Evolutionary conservation across 192 early-diverging fungal species (phyloP).

Genomic region (Coemansia sp.): DNA sequence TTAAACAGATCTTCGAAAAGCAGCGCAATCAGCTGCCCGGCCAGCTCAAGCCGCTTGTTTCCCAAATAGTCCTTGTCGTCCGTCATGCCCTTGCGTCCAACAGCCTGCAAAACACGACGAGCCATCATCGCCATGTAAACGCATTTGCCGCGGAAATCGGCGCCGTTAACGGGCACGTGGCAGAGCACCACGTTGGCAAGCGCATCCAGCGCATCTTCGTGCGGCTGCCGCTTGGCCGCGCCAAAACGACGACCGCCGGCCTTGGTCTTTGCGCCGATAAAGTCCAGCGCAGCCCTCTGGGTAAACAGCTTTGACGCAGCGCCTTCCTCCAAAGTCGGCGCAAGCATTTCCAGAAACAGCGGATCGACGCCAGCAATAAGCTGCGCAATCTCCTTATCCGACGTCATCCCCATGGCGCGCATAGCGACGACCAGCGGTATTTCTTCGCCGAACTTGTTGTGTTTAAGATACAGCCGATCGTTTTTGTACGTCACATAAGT

Average conservation of each 20-base stretch:
- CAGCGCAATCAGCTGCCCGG: slow-evolving; percentile 89
- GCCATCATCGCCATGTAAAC: slow-evolving; percentile 95
- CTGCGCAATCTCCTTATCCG: slow-evolving; percentile 93
- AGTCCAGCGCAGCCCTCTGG: slow-evolving; percentile 91
- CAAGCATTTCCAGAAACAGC: slow-evolving; percentile 78
- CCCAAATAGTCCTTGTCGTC: slow-evolving; percentile 99
- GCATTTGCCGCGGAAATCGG: slow-evolving; percentile 89
- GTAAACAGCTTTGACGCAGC: slow-evolving; percentile 77
- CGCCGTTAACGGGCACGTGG: slow-evolving; percentile 86
- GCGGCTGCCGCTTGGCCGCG: slow-evolving; percentile 55
- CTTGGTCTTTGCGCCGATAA: slow-evolving; percentile 79
- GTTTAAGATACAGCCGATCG: slow-evolving; percentile 76
- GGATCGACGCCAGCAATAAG: slow-evolving; percentile 87
- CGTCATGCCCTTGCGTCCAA: slow-evolving; percentile 74
- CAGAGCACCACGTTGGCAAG: slow-evolving; percentile 84
- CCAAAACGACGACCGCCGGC: slow-evolving; percentile 58
- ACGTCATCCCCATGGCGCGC: slow-evolving; percentile 93
- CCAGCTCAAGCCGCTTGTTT: slow-evolving; percentile 98
- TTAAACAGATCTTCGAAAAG: slow-evolving; percentile 99
- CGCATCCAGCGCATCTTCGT: slow-evolving; percentile 87
- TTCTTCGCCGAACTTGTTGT: slow-evolving; percentile 88
- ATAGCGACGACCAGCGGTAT: slow-evolving; percentile 85
- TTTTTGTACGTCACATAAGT: slow-evolving; percentile 76
- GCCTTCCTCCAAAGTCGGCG: slow-evolving; percentile 85
- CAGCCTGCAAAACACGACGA: slow-evolving; percentile 85